Conservation (phyloP, 441 rosid species). For the Brassica balearica region DNA sequence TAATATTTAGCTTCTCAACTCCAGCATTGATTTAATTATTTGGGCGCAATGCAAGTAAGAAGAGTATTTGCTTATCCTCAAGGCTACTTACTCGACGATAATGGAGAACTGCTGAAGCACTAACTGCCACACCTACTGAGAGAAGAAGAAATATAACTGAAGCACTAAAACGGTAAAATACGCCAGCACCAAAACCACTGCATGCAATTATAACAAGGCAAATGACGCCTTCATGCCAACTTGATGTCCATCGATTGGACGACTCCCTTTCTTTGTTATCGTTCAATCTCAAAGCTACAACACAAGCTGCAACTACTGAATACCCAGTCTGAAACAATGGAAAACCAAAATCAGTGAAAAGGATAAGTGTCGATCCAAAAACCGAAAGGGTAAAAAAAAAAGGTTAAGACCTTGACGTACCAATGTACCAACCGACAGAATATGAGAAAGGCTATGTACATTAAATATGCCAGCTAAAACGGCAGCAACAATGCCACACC, state of each 20-base stretch:
- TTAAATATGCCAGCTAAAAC: constrained; percentile 84
- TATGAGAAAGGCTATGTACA: constrained; percentile 85
- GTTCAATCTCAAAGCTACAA: constrained; percentile 82
- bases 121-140: constrained; percentile 57
- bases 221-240: constrained; percentile 80
- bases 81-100: constrained; percentile 68
- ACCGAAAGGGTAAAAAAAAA: constrained; percentile 5
- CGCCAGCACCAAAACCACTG: constrained; percentile 81
- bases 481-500: constrained; percentile 92
- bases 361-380: constrained; percentile 28
- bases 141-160: constrained; percentile 57
- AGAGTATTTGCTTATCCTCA: constrained; percentile 24
- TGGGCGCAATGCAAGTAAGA: constrained; percentile 10
- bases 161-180: constrained; percentile 64
- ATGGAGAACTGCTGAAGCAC: constrained; percentile 66
- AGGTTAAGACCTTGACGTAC: constrained; percentile 51
- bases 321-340: constrained; percentile 82
- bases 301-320: constrained; percentile 96
- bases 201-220: constrained; percentile 74
- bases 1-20: constrained; percentile 15
- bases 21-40: background rate
- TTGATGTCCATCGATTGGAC: constrained; percentile 61
- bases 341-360: background rate
- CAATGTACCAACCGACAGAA: constrained; percentile 96
- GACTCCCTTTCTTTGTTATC: constrained; percentile 58